Percentiles rank a stretch among this genome's conserved stretches.
These are phyloP conservation scores for Fusarium penzigii DNA, from an alignment of 2,329 filamentous ascomycete genomes.

Conservation along the genomic window DNA sequence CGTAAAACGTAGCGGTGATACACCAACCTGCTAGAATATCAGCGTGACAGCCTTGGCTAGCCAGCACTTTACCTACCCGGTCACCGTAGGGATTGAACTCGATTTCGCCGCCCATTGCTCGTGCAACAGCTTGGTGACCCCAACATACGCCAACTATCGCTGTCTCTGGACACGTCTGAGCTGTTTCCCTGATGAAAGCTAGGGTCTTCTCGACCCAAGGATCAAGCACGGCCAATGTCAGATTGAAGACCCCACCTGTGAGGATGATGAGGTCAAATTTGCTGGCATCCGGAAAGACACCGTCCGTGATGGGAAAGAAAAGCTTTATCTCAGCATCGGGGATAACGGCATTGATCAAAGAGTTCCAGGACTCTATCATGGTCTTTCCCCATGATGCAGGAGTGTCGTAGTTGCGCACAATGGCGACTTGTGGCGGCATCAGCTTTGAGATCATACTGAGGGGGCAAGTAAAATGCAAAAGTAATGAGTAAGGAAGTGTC, in stretches of 20 bases:
- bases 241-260: conserved; percentile 6
- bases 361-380: not conserved
- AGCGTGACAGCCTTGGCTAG: not conserved
- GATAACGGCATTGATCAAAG: not conserved
- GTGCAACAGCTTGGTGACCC: conserved; percentile 6
- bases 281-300: not conserved
- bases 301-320: not conserved
- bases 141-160: conserved; percentile 4
- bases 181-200: not conserved
- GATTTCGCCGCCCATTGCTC: conserved; percentile 3
- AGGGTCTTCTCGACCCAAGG: conserved; percentile 2
- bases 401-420: conserved; percentile 2
- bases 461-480: not conserved
- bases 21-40: not conserved
- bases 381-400: not conserved
- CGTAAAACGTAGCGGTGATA: not conserved
- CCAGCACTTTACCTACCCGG: not conserved
- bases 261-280: conserved; percentile 6
- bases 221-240: not conserved
- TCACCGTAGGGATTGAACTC: not conserved
- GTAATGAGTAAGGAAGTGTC: not conserved
- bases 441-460: not conserved
- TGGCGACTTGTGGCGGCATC: not conserved
- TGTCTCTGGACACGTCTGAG: not conserved
- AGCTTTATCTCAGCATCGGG: conserved; percentile 1